Evolutionary conservation across 2,329 filamentous ascomycete genomes (phyloP), one percentile per base, ranked within the genome.

Genomic region (Hypoxylon sp.): DNA sequence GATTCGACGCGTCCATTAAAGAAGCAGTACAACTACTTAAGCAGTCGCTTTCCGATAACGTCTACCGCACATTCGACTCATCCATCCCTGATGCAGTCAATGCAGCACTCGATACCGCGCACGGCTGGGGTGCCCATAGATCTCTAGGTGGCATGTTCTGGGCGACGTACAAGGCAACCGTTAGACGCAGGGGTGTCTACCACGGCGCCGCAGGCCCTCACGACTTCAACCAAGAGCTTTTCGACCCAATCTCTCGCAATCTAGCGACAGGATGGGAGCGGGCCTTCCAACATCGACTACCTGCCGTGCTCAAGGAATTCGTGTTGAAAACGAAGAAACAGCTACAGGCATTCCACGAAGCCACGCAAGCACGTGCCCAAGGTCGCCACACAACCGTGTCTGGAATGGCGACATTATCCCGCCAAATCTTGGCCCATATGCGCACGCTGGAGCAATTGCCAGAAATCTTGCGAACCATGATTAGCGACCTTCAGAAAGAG

Each of bases 131-230:
- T 8, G 73, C 74, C 5, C 75, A 81, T 65, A 80, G 76, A 31
- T 39, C 68, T 13, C 74, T 77, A 32, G 86, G 86, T 10, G 87
- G 86, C 1, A 75, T 87, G 11, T 71, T 75, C 35, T 89, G 80
- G 78, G 27, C 77, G 1, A 89, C 88, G 0, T 90, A 89, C 71
- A 87, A 84, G 75, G 88, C 88, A 8, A 76, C 70, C 1, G 71
- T 73, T 7, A 56, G 64, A 69, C 77, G 64, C 65, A 71, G 64
- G 35, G 77, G 66, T 56, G 75, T 82, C 64, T 77, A 61, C 72
- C 60, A 32, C 32, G 69, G 72, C 70, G 75, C 65, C 76, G 76
- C 77, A 8, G 78, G 75, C 1, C 54, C 64, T 5, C 65, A 66
- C 27, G 72, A 75, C 42, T 77, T 76, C 67, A 79, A 76, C 29